Base-by-base conservation (phyloP, 495 filamentous ascomycete species). In the Penicillium lividum region DNA sequence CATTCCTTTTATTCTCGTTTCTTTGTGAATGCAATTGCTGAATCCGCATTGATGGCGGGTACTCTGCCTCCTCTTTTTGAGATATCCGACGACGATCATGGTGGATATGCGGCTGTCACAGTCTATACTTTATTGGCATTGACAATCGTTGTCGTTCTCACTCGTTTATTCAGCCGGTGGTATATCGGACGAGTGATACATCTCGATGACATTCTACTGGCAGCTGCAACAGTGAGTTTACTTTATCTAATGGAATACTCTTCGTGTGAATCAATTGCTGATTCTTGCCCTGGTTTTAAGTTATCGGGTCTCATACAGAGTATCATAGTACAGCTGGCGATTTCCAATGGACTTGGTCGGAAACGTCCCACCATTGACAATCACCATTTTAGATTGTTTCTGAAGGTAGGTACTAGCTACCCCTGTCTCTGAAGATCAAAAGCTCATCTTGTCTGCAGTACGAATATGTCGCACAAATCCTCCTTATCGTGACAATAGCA, bases 41-140 rank as follows among this genome's bases (percentile, higher is more conserved):
- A 30, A 28, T 42, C 47, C 50, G 28, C 36, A 18, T 53, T 15
- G 42, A 62, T 64, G 59, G 66, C 68, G 15, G 68, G 68, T 46
- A 67, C 63, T 8, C 27, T 68, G 36, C 68, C 68, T 44, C 68
- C 68, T 31, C 57, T 71, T n/a, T 71, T 71, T 50, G 48, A 56
- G 22, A 71, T 71, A 30, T 61, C 68, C 10, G 63, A 62, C n/a
- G 58, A 63, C 18, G 68, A 71, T 54, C 66, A 69, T 51, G 68
- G 63, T 8, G 68, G 68, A 30, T 71, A 69, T 53, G 54, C 57
- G 5, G 66, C 66, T 16, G 68, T 71, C 27, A 49, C 66, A 15
- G 36, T 62, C 5, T 71, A 71, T 54, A 71, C 68, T 9, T 48
- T 71, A 13, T 54, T 71, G 4, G 55, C 56, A 11, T 56, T 71